phyloP scores from a whole-genome alignment of 805 yeast species.

The Groenewaldozyma salmanticensis region DNA sequence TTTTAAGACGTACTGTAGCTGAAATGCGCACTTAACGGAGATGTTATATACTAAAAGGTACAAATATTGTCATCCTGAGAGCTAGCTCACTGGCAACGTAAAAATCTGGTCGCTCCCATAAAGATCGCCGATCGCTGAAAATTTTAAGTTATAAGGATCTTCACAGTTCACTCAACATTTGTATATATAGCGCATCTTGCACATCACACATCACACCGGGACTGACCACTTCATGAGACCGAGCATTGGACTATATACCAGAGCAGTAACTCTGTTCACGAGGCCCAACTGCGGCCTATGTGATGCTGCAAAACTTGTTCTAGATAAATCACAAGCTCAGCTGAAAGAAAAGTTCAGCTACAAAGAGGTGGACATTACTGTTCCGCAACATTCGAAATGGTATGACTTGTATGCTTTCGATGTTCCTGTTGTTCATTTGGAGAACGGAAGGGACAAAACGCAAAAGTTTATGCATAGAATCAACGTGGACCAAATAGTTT shows the following conservation, averaged over 20 bases:
- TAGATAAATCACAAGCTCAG: constrained; percentile 14
- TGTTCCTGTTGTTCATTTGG: constrained; percentile 28
- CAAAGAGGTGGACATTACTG: constrained; percentile 26
- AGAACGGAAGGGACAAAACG: constrained; percentile 2
- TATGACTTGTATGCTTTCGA: constrained; percentile 29
- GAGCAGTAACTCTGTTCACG: constrained; percentile 23
- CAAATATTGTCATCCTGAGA: too few relatives aligned
- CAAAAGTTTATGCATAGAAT: constrained; percentile 24
- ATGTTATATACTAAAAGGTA: too few relatives aligned
- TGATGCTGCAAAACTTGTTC: constrained; percentile 21
- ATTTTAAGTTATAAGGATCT: too few relatives aligned
- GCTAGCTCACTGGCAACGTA: too few relatives aligned
- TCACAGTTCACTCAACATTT: too few relatives aligned
- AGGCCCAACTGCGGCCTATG: constrained; percentile 31
- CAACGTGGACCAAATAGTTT: constrained; percentile 14
- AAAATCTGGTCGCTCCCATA: too few relatives aligned
- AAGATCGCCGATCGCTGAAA: too few relatives aligned
- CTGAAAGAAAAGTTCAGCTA: constrained; percentile 14
- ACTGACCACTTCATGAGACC: too few relatives aligned
- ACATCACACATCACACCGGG: too few relatives aligned
- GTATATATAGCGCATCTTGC: too few relatives aligned
- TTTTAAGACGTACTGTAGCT: too few relatives aligned
- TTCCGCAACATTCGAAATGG: constrained; percentile 26
- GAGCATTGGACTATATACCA: neutral
- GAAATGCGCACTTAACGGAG: too few relatives aligned